These are phyloP conservation scores for Striga hermonthica DNA, from an alignment of 305 asterid genomes.

Conservation along the genomic window DNA sequence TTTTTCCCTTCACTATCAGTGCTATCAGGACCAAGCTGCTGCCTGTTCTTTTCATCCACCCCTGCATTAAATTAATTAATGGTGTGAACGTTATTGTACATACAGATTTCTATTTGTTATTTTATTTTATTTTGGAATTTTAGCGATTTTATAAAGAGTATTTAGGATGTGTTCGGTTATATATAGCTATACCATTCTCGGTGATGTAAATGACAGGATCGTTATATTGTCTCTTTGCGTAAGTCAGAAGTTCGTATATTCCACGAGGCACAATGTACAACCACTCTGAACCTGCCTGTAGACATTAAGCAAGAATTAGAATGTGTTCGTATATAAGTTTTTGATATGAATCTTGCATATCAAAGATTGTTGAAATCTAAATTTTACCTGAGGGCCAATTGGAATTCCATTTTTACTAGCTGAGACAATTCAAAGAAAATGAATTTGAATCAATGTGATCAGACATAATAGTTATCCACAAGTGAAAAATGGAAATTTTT, in stretches of 20 bases:
- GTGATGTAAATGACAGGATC: slow-evolving; percentile 41
- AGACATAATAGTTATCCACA: background rate
- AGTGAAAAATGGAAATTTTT: background rate
- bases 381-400: slow-evolving; percentile 34
- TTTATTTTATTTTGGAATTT: background rate
- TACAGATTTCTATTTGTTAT: background rate
- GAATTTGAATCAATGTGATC: background rate
- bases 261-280: slow-evolving; percentile 41
- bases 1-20: no score
- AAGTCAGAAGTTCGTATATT: slow-evolving; percentile 30
- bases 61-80: slow-evolving; percentile 28
- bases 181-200: slow-evolving; percentile 34
- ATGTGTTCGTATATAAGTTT: background rate
- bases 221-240: slow-evolving; percentile 30
- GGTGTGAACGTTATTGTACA: background rate
- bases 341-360: background rate
- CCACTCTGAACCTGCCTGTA: slow-evolving; percentile 33
- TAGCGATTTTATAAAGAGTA: no score
- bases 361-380: background rate
- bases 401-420: slow-evolving; percentile 34
- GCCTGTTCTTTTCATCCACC: slow-evolving; percentile 29
- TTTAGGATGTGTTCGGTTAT: background rate
- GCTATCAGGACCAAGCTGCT: background rate
- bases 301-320: background rate
- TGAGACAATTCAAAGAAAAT: slow-evolving; percentile 13